These are phyloP conservation scores for Eimeria necatrix DNA, from an alignment of 169 alveolate species.

Conservation along the genomic window DNA sequence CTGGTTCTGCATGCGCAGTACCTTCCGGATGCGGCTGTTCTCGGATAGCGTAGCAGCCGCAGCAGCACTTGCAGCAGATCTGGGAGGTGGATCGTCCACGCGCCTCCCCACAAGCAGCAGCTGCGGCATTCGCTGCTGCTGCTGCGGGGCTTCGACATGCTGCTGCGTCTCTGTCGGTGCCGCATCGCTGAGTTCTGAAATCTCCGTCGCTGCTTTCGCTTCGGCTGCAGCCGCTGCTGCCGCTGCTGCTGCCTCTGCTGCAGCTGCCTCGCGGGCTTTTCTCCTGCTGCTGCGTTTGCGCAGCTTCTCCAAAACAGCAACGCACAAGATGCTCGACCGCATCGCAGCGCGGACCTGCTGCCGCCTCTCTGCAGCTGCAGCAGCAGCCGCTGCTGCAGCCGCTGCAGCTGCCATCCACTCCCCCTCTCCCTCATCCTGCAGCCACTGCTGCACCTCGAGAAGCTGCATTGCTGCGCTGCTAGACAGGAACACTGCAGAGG, in stretches of 20 bases:
- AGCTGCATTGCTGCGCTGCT: conserved; percentile 44
- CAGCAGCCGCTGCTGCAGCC: conserved; percentile 53
- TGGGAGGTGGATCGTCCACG: neutral
- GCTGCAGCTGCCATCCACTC: conserved; percentile 49
- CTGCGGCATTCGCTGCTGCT: conserved; percentile 56
- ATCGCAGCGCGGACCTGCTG: conserved; percentile 54
- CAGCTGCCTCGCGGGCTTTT: neutral
- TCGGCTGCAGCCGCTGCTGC: conserved; percentile 32
- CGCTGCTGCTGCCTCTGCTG: conserved; percentile 38
- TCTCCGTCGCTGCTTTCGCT: neutral
- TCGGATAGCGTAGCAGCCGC: neutral
- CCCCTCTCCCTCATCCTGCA: conserved; percentile 68
- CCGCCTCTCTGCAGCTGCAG: conserved; percentile 54
- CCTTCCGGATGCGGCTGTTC: neutral
- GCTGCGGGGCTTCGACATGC: neutral
- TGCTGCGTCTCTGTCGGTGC: neutral
- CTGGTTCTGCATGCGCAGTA: neutral
- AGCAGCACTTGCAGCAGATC: neutral
- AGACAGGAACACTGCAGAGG: conserved; percentile 32
- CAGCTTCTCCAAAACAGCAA: conserved; percentile 40
- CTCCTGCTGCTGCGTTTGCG: conserved; percentile 49
- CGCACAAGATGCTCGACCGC: conserved; percentile 29
- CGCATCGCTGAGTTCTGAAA: neutral
- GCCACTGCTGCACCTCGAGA: conserved; percentile 65
- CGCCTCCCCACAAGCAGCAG: conserved; percentile 18